Evolutionary conservation across 495 filamentous ascomycete genomes (phyloP), one percentile per base, ranked within the genome.

Genomic region (Endocarpon pusillum): DNA sequence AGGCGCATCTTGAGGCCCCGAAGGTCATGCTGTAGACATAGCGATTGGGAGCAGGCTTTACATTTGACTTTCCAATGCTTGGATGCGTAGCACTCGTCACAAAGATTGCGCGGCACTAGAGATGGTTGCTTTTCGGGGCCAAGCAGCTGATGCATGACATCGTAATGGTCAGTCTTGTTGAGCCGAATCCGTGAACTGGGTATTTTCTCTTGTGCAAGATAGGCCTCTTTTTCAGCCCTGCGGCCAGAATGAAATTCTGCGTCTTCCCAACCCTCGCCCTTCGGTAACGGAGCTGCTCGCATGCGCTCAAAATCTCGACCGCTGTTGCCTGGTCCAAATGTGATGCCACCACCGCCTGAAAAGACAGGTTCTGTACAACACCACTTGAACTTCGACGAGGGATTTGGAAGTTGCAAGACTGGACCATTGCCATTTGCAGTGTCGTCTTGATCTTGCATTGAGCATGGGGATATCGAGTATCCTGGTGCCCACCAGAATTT

Each of bases 11-110:
- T 64, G 9, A 75, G 52, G 20, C 59, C 69, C 19, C 68, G 59
- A n/a, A 75, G 59, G 44, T 75, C 70, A 42, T 75, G 70, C 38
- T 73, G 69, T 37, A 69, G 71, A 47, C 70, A 75, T 19, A 75
- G 45, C 9, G 66, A 59, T 40, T 63, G 64, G 16, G 64, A 65
- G 46, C 70, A 75, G 29, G 52, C 59, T 45, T 64, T 64, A 45
- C 70, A 75, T 12, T 61, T 53, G 4, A 72, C 60, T 46, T 70
- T 71, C 70, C 70, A 75, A 21, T 64, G 61, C 22, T 62, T 60
- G 9, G 60, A 64, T 21, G 64, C 57, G 39, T 69, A 69, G 48
- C 70, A 75, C 25, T 70, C 66, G 33, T 67, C 58, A 40, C 70
- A 75, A 4, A 75, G 46, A 26, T 66, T 69, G n/a, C 70, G 65